Evolutionary conservation across 2,329 filamentous ascomycete genomes (phyloP).

Genomic region (Neonectria hederae): DNA sequence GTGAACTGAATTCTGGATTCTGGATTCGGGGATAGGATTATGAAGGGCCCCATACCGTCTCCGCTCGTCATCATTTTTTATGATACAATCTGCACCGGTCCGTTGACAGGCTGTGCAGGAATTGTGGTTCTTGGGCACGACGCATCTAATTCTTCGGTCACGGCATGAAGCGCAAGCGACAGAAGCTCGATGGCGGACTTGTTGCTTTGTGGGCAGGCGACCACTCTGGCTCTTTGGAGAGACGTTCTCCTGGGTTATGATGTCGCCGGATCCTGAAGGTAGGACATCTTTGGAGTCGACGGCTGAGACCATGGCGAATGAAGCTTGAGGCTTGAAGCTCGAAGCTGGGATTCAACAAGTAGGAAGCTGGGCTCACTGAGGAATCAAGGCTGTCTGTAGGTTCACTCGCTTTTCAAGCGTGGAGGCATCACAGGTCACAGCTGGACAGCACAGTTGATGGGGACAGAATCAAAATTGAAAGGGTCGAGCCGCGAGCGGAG

Average conservation of each 20-base stretch:
- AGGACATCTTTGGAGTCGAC: conserved; percentile 28
- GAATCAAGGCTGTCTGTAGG: neutral
- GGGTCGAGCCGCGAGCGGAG: conserved; percentile 20
- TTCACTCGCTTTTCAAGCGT: conserved; percentile 8
- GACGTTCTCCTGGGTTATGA: conserved; percentile 47
- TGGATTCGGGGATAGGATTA: too few relatives aligned
- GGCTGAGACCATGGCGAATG: conserved; percentile 30
- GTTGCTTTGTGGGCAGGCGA: conserved; percentile 47
- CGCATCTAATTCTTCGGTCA: conserved; percentile 58
- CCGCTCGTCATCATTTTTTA: conserved; percentile 67
- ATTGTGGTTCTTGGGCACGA: conserved; percentile 61
- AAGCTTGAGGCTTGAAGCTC: neutral
- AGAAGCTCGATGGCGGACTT: conserved; percentile 59
- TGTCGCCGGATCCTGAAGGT: conserved; percentile 32
- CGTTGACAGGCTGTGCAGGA: conserved; percentile 63
- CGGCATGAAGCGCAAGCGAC: conserved; percentile 65
- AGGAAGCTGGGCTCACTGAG: neutral
- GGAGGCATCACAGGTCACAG: neutral
- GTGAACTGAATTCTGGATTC: conserved; percentile 22
- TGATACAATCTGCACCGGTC: conserved; percentile 61
- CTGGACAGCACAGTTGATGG: conserved; percentile 13
- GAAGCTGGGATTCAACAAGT: neutral
- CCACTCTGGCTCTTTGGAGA: conserved; percentile 41
- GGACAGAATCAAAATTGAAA: conserved; percentile 6
- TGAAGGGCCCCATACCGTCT: conserved; percentile 52